A percentile compares a stretch with the other conserved stretches of the same genome.
Conservation (phyloP, 2,329 filamentous ascomycete genomes). For the Taxawa tesnikishii region DNA sequence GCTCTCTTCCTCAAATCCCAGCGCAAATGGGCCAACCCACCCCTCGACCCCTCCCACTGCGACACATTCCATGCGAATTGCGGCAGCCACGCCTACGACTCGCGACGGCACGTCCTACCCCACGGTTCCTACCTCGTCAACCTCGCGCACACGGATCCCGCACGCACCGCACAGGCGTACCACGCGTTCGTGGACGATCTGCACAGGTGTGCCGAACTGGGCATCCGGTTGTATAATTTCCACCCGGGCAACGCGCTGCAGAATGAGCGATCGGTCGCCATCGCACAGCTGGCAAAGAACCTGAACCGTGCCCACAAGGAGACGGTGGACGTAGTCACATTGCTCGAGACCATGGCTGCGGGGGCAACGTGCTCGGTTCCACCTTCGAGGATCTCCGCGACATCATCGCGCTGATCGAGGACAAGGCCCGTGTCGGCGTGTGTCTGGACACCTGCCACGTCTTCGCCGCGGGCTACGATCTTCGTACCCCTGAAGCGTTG, state of each 20-base stretch:
- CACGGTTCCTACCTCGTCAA: constrained; percentile 97
- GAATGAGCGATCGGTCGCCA: constrained; percentile 53
- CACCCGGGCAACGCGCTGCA: constrained; percentile 76
- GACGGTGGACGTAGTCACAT: constrained; percentile 59
- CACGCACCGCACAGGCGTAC: constrained; percentile 78
- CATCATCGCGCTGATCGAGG: constrained; percentile 66
- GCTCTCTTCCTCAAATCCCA: constrained; percentile 94
- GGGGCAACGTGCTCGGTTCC: constrained; percentile 77
- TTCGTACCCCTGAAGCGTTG: constrained; percentile 65
- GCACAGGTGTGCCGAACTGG: constrained; percentile 68
- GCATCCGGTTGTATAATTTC: constrained; percentile 93
- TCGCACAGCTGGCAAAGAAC: constrained; percentile 65
- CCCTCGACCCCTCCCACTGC: constrained; percentile 55
- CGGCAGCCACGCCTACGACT: constrained; percentile 57
- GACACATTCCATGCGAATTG: constrained; percentile 59
- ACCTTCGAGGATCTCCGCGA: constrained; percentile 77
- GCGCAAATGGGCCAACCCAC: constrained; percentile 82
- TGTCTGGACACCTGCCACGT: constrained; percentile 96
- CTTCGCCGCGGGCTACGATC: constrained; percentile 87
- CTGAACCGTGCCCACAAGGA: constrained; percentile 72
- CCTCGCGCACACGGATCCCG: constrained; percentile 69
- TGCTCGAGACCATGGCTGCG: constrained; percentile 94
- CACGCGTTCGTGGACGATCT: constrained; percentile 79
- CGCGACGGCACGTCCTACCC: constrained; percentile 63
- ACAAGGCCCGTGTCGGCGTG: constrained; percentile 78